Base-by-base conservation (phyloP, 1,139 yeast species). In the Saccharomyces hybrid region DNA sequence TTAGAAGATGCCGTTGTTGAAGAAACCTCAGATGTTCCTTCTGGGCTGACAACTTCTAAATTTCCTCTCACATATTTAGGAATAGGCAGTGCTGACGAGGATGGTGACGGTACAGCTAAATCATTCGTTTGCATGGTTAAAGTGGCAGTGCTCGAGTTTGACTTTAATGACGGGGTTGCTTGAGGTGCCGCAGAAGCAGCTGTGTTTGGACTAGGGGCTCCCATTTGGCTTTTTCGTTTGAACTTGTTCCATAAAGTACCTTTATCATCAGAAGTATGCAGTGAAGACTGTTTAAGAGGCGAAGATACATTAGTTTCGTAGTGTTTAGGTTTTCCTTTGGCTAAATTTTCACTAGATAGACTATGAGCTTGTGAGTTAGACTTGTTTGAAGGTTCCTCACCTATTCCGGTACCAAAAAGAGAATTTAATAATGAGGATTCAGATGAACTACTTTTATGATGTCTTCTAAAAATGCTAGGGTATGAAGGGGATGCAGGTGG, bases 381-480 rank as follows among this genome's bases (percentile, higher is more conserved):
- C 11, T 48, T 49, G 14, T 52, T 57, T 25, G 52, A 54, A 11
- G 52, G 38, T 28, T 52, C 55, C 1, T 54, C 32, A 42, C 38
- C 34, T 47, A 31, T 52, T 8, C 55, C 48, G 5, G 60, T 53
- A 27, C 68, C 69, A 55, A 71, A 71, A 8, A 73, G 55, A 2
- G 73, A 59, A 26, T 70, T 73, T 54, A 74, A 66, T 5, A 74
- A 51, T 1, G 80, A 75, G 1, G 82, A 76, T 52, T 81, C 87
- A 0, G 81, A 79, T 0, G 87, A 80, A 51, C 77, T 78, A 13
- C 84, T 75, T 57, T 83, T 76, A 49, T 80, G 75, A 61, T 81
- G 86, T 57, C 81, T 78, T 57, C 86, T 74, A 68, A 84, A 83
- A 55, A 85, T 76, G 38, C 79, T 77, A 54, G 78, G 59, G 41